Evolutionary conservation across 2,329 filamentous ascomycete genomes (phyloP), one percentile per base, ranked within the genome.

Genomic region (Aotearoamyces nothofagi): DNA sequence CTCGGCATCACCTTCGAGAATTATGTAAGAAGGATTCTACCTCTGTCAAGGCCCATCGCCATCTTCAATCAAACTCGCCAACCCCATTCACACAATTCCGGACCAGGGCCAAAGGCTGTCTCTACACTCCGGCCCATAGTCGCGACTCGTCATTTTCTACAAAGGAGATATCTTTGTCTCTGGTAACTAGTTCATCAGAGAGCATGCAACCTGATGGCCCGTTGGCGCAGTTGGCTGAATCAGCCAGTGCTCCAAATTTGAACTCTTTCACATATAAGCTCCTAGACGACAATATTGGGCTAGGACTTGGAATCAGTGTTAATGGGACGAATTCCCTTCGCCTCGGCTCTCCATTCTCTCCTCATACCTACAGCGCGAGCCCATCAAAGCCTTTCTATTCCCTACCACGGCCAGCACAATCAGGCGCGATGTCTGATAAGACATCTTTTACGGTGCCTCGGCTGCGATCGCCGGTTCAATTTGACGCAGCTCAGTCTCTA

Each of bases 181-280:
- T 78, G 29, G 59, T 62, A 2, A 53, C 75, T 16, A 73, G 68
- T 51, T 77, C 72, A 1, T 62, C 71, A 2, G 68, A 74, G 23
- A 63, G 63, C 2, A 78, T 78, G 73, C 66, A 75, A 39, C 65
- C 63, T 0, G 55, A 66, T 30, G 71, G 69, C 3, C 68, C 70
- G 7, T 43, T 78, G 31, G 70, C 71, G 3, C 66, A 68, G 39
- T 57, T 77, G 23, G 62, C 66, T n/a, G 54, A n/a, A n/a, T n/a
- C n/a, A n/a, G n/a, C n/a, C n/a, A n/a, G n/a, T n/a, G n/a, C n/a
- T n/a, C n/a, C n/a, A n/a, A n/a, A n/a, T n/a, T n/a, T n/a, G n/a
- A n/a, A n/a, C n/a, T n/a, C n/a, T n/a, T n/a, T n/a, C n/a, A n/a
- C n/a, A n/a, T n/a, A n/a, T n/a, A n/a, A n/a, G n/a, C n/a, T n/a